phyloP scores from a whole-genome alignment of 2,329 filamentous ascomycete genomes.

The Zymoseptoria passerinii region DNA sequence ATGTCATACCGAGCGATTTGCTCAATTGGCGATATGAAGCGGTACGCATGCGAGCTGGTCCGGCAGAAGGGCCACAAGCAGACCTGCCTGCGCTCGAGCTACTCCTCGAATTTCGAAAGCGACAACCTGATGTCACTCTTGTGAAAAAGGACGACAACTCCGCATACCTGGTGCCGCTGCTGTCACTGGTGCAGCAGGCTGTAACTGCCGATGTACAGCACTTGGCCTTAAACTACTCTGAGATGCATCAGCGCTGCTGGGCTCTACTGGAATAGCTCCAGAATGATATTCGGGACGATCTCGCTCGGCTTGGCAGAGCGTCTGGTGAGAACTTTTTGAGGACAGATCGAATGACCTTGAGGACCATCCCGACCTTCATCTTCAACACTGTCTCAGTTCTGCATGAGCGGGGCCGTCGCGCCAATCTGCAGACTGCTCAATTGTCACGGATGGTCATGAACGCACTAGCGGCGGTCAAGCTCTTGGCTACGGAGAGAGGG shows the following conservation, averaged over 20 bases:
- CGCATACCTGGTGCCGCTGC: slow-evolving; percentile 1
- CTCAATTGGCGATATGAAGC: slow-evolving; percentile 1
- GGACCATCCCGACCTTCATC: not conserved
- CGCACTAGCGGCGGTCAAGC: not conserved
- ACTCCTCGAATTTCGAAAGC: not conserved
- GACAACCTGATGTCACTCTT: not conserved
- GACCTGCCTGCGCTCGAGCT: not conserved
- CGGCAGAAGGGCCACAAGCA: not conserved
- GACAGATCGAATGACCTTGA: not conserved
- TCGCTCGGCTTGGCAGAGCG: not conserved
- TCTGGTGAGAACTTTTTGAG: not conserved
- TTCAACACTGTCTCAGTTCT: not conserved
- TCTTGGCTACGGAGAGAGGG: not conserved
- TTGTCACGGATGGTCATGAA: not conserved
- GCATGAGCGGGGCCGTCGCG: not conserved
- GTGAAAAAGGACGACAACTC: not conserved
- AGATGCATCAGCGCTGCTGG: slow-evolving; percentile 2
- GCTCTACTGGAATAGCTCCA: not conserved
- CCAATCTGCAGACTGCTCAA: not conserved
- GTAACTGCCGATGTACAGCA: not conserved
- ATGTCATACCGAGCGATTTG: slow-evolving; percentile 1
- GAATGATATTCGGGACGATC: not conserved
- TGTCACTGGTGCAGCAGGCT: not conserved
- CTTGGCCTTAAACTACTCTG: not conserved
- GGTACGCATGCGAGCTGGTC: slow-evolving; percentile 1